Evolutionary conservation across 2,329 filamentous ascomycete genomes (phyloP), one percentile per base, ranked within the genome.

Genomic region (Aspergillus sp.): DNA sequence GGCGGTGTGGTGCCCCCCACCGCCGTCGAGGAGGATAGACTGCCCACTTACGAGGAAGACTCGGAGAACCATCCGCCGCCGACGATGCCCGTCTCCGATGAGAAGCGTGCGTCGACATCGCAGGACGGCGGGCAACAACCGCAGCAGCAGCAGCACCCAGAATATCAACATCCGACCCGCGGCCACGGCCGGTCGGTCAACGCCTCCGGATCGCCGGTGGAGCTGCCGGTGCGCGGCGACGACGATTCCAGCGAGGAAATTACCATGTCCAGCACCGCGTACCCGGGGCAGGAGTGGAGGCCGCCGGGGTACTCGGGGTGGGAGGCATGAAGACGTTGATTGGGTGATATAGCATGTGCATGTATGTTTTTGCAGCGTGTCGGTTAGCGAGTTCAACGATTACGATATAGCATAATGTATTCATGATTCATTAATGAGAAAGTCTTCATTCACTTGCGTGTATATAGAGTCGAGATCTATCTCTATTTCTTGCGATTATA

Each of bases 251-350:
- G 72, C 23, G 76, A 78, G 45, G 74, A 78, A 50, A 71, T 77
- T 29, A 54, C 73, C 20, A 78, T 78, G 76, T 75, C 73, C 5
- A 72, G 74, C n/a, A 78, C 76, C 1, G 67, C 75, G 16, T 78
- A 78, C 59, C 76, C 76, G 1, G 76, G 76, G 9, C 75, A 77
- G 65, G 74, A 77, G 60, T 78, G 75, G 75, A 67, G 62, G 52
- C 75, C 75, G 13, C 53, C 59, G 20, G 60, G 58, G n/a, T 56
- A 57, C 16, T 52, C 51, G 3, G 56, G 53, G 44, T 60, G 54
- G 56, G 56, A 60, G n/a, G 50, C 47, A n/a, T 53, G n/a, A 31
- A 14, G n/a, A 17, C 3, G 16, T 42, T 4, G 16, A 42, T 21
- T 40, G 4, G 11, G 16, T 42, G 5, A n/a, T 38, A n/a, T 21